These are phyloP conservation scores for Botrytis fragariae DNA, from an alignment of 2,329 filamentous ascomycete genomes.

Conservation along the genomic window DNA sequence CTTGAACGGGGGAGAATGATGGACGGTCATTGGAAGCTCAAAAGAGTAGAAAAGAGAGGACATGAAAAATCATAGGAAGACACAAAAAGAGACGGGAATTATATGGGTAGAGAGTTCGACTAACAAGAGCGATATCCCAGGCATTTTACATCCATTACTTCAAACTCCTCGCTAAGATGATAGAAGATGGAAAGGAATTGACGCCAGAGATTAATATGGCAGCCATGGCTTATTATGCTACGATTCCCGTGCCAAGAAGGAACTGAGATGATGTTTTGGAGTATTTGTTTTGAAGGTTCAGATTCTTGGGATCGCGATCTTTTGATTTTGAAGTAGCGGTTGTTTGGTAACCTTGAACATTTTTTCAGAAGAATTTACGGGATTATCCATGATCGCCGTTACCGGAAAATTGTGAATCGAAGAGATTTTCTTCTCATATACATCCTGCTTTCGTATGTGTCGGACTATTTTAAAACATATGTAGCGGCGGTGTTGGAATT, in stretches of 20 bases:
- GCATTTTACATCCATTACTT: conserved; percentile 21
- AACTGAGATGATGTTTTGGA: not conserved
- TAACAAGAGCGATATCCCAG: not conserved
- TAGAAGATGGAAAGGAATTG: conserved; percentile 16
- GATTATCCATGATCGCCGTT: rapidly evolving
- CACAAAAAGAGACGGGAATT: not conserved
- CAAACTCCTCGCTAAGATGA: conserved; percentile 5
- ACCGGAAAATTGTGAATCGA: rapidly evolving
- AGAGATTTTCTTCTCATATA: not conserved
- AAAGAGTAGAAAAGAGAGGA: not conserved
- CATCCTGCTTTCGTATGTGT: not conserved
- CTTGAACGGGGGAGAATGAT: not conserved
- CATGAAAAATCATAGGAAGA: no score
- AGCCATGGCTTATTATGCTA: conserved; percentile 21
- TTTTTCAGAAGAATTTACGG: not conserved
- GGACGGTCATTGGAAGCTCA: not conserved
- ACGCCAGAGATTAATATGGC: conserved; percentile 9
- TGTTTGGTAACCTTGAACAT: not conserved
- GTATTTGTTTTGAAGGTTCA: no score
- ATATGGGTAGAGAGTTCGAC: rapidly evolving
- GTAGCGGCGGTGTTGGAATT: not conserved
- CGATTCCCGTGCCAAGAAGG: conserved; percentile 2
- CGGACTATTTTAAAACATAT: rapidly evolving
- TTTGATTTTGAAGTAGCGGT: not conserved
- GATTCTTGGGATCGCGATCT: not conserved